Conservation (phyloP, 2,329 filamentous ascomycete genomes). For the Zymoseptoria crescenta region DNA sequence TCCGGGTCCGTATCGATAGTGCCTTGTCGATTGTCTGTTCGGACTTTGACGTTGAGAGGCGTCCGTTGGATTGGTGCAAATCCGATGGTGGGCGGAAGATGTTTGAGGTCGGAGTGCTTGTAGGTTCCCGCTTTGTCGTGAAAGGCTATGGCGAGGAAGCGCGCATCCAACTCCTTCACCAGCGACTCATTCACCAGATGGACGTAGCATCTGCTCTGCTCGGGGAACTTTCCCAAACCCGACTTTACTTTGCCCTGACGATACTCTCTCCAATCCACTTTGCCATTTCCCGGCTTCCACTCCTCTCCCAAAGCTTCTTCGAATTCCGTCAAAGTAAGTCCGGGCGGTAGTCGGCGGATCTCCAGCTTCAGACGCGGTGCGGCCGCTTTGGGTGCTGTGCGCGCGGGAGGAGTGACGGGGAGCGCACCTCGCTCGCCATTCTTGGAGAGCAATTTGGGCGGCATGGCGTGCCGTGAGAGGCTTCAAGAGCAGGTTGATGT, state of each 20-base stretch:
- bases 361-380: conserved; percentile 72
- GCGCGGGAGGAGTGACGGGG: conserved; percentile 26
- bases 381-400: conserved; percentile 35
- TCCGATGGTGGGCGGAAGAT: conserved; percentile 69
- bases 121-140: conserved; percentile 73
- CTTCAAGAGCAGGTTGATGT: background rate
- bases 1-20: conserved; percentile 96
- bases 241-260: conserved; percentile 65
- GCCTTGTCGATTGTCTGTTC: conserved; percentile 77
- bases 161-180: conserved; percentile 59
- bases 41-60: conserved; percentile 59
- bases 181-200: conserved; percentile 67
- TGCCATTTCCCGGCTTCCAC: conserved; percentile 74
- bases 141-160: conserved; percentile 62
- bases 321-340: conserved; percentile 74
- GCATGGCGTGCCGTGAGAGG: conserved; percentile 15
- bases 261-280: conserved; percentile 76
- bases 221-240: conserved; percentile 77
- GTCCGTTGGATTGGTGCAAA: conserved; percentile 78
- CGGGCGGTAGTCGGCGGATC: conserved; percentile 76
- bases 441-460: conserved; percentile 28
- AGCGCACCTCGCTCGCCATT: conserved; percentile 22
- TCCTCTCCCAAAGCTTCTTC: conserved; percentile 62
- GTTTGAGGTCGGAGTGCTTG: conserved; percentile 61
- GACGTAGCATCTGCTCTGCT: conserved; percentile 72